These are phyloP conservation scores for Camellia japonica DNA, from an alignment of 148 eudicot genomes.

Conservation along the genomic window DNA sequence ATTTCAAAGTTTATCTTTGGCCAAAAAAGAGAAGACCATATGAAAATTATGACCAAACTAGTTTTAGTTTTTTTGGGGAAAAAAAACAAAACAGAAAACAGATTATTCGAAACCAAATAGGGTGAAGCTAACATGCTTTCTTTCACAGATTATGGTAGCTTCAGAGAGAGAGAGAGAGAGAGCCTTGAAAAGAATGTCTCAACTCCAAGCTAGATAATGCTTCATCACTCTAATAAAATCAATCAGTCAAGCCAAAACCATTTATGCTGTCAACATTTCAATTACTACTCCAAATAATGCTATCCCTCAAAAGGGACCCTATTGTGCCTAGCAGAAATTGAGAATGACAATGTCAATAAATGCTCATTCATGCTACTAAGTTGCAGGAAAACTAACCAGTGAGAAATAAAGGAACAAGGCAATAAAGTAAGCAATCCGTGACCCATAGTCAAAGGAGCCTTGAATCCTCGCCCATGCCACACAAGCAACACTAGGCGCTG, in stretches of 20 bases:
- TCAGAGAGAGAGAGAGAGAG: not conserved
- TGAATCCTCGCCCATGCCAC: slow-evolving; percentile 93
- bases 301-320: not conserved
- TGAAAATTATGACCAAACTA: no score
- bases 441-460: slow-evolving; percentile 68
- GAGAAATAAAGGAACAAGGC: slow-evolving; percentile 87
- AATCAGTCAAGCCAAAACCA: not conserved
- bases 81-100: no score
- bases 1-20: no score
- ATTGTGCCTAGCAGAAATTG: not conserved
- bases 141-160: not conserved
- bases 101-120: no score
- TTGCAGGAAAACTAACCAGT: slow-evolving; percentile 49
- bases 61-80: no score
- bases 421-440: slow-evolving; percentile 74
- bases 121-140: no score
- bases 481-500: slow-evolving; percentile 86
- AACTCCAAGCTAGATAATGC: not conserved
- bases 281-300: not conserved
- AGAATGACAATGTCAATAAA: not conserved
- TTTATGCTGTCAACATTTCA: not conserved
- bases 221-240: not conserved
- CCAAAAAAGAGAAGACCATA: no score
- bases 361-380: not conserved
- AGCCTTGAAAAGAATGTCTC: not conserved